Conservation (phyloP, 2,329 filamentous ascomycete genomes). For the Stylonectria norvegica region DNA sequence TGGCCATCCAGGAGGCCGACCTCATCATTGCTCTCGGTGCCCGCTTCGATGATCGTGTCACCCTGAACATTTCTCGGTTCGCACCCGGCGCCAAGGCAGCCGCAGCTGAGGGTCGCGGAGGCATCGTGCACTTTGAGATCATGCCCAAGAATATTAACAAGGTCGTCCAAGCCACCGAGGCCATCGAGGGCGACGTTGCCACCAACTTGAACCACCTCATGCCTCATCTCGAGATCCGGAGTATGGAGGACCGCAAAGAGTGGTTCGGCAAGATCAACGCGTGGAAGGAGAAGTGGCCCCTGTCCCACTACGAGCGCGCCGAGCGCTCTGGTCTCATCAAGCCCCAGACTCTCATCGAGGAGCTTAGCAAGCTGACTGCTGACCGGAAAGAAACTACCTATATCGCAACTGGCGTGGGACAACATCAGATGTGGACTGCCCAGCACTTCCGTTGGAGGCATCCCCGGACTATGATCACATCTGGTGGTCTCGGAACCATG, state of each 20-base stretch:
- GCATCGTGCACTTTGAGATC: slow-evolving; percentile 96
- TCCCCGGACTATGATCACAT: slow-evolving; percentile 92
- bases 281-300: slow-evolving; percentile 91
- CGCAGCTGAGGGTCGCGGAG: slow-evolving; percentile 78
- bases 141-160: slow-evolving; percentile 99
- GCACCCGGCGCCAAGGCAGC: slow-evolving; percentile 84
- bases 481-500: slow-evolving; percentile 84
- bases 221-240: slow-evolving; percentile 58
- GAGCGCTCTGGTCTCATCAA: slow-evolving; percentile 73
- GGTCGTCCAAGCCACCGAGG: slow-evolving; percentile 93
- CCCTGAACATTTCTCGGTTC: slow-evolving; percentile 75
- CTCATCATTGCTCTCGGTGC: slow-evolving; percentile 91
- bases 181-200: slow-evolving; percentile 87
- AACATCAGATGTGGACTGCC: slow-evolving; percentile 98
- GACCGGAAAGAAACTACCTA: slow-evolving; percentile 78
- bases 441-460: slow-evolving; percentile 95
- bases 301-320: slow-evolving; percentile 75
- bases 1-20: slow-evolving; percentile 96
- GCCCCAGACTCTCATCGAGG: slow-evolving; percentile 88
- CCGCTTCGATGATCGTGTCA: slow-evolving; percentile 96
- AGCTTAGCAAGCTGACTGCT: slow-evolving; percentile 79
- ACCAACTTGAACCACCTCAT: slow-evolving; percentile 73
- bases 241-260: slow-evolving; percentile 64
- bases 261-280: slow-evolving; percentile 88
- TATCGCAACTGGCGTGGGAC: slow-evolving; percentile 91